A percentile compares a stretch with the other conserved stretches of the same genome.
phyloP scores from a whole-genome alignment of 116 monocot species.

The Phalaenopsis hybrid region DNA sequence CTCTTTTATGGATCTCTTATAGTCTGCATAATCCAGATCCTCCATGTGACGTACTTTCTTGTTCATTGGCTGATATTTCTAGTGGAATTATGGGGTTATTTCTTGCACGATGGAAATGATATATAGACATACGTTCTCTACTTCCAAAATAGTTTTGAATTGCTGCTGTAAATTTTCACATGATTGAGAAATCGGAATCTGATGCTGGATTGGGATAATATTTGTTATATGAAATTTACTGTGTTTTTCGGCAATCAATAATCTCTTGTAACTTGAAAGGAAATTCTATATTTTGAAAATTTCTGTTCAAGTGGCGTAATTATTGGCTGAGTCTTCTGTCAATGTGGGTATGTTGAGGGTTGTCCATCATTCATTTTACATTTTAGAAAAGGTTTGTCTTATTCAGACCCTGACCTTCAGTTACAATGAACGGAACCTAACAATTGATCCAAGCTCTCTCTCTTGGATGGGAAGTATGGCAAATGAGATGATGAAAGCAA shows the following conservation, averaged over 20 bases:
- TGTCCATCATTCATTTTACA: not conserved
- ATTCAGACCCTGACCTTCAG: not conserved
- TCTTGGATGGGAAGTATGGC: not conserved
- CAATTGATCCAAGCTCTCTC: not conserved
- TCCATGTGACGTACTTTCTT: not conserved
- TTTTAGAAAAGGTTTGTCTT: not conserved
- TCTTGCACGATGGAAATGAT: not conserved
- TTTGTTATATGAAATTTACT: not conserved
- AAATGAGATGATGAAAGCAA: not conserved
- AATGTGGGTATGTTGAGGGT: not conserved
- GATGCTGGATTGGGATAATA: not conserved
- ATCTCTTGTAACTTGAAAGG: not conserved
- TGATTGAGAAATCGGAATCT: not conserved
- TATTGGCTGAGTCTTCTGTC: not conserved
- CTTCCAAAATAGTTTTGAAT: not conserved
- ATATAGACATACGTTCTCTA: not conserved
- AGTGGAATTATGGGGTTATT: not conserved
- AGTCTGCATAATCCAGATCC: not conserved
- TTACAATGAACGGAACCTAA: not conserved
- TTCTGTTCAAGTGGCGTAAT: not conserved
- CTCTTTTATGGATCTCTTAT: not conserved
- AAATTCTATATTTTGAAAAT: not conserved
- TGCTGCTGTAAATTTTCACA: not conserved
- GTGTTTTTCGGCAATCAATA: not conserved
- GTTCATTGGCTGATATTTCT: not conserved